Evolutionary conservation across 2,329 filamentous ascomycete genomes (phyloP).

Genomic region (Lachnellula occidentalis): DNA sequence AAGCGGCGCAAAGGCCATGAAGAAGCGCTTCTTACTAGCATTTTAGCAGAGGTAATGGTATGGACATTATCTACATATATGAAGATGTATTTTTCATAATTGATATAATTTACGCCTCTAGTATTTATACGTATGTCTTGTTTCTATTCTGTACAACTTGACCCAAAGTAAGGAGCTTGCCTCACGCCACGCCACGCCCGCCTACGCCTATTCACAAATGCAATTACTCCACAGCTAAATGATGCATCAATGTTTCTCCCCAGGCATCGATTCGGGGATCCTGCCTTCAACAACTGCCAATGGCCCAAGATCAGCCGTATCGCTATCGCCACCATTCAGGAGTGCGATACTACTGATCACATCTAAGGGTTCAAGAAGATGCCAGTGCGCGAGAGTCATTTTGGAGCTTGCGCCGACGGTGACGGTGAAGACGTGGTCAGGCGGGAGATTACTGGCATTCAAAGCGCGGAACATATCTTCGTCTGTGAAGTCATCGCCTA

Average conservation of each 20-base stretch:
- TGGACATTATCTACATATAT: no score
- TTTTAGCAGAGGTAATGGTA: no score
- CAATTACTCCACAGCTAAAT: no score
- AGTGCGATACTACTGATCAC: slow-evolving; percentile 67
- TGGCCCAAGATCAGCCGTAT: slow-evolving; percentile 25
- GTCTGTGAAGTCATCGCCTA: slow-evolving; percentile 95
- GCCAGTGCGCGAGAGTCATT: slow-evolving; percentile 84
- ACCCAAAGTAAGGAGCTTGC: no score
- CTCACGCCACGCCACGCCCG: no score
- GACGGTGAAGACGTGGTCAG: slow-evolving; percentile 76
- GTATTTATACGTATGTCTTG: no score
- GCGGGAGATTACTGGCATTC: slow-evolving; percentile 50
- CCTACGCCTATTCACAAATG: no score
- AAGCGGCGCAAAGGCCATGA: no score
- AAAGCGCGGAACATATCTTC: slow-evolving; percentile 94
- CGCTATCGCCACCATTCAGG: slow-evolving; percentile 33
- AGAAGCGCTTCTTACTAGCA: no score
- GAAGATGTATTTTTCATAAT: no score
- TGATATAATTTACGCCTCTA: no score
- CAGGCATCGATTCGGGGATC: slow-evolving; percentile 22
- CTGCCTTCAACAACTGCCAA: slow-evolving; percentile 27
- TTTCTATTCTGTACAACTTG: no score
- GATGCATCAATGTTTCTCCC: not conserved
- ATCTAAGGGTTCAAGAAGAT: slow-evolving; percentile 81
- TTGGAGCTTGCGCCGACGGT: slow-evolving; percentile 90